A percentile compares a stretch with the other conserved stretches of the same genome.
Conservation (phyloP, 1,284 basidiomycete genomes). For the Hortiboletus rubellus region DNA sequence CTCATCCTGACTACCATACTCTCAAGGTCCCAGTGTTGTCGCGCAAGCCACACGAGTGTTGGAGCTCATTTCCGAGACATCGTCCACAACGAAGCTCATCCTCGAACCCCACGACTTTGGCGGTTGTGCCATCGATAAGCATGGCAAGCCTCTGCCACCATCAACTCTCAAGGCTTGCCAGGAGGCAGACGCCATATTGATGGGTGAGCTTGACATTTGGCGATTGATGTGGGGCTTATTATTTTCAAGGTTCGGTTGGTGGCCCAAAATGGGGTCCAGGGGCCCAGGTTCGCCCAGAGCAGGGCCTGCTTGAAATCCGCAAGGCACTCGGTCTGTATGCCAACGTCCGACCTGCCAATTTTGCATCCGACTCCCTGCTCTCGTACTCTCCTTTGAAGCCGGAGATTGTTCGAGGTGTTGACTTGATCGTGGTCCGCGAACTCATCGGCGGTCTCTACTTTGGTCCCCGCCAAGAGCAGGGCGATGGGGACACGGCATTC, state of each 20-base stretch:
- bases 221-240: neutral
- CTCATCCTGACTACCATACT: conserved; percentile 10
- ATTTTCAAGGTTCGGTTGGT: conserved; percentile 80
- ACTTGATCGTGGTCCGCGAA: conserved; percentile 95
- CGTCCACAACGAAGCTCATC: conserved; percentile 66
- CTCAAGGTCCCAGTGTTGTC: conserved; percentile 88
- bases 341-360: conserved; percentile 96
- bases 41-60: conserved; percentile 89
- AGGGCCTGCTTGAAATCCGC: conserved; percentile 88
- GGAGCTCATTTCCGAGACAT: conserved; percentile 66
- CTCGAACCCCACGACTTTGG: conserved; percentile 86
- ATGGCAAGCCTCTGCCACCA: conserved; percentile 82
- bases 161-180: conserved; percentile 86
- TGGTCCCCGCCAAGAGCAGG: conserved; percentile 89
- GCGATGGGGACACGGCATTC: conserved; percentile 72
- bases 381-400: conserved; percentile 92
- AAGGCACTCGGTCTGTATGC: conserved; percentile 95
- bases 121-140: conserved; percentile 89
- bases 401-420: conserved; percentile 80
- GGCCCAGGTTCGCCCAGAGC: conserved; percentile 92
- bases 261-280: conserved; percentile 98
- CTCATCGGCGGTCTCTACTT: conserved; percentile 95
- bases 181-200: conserved; percentile 87
- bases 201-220: conserved; percentile 57
- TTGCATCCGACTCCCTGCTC: conserved; percentile 90